Conservation (phyloP, 257 asterid species). For the Thymus quinquecostatus region DNA sequence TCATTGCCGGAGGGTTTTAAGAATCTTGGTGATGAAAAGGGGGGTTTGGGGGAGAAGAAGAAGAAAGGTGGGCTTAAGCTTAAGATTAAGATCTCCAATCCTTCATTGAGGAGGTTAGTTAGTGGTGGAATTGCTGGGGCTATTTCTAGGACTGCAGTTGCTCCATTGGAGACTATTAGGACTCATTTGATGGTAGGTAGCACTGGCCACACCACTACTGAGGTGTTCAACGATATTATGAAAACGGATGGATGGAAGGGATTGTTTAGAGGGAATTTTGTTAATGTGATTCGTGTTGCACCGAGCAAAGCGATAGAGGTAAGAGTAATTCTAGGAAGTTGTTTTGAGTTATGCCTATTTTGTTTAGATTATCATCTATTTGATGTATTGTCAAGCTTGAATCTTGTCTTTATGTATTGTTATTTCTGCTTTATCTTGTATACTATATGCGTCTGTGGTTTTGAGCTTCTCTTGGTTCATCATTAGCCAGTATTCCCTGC, state of each 20-base stretch:
- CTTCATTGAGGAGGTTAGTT: constrained; percentile 79
- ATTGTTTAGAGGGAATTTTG: constrained; percentile 88
- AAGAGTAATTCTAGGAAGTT: constrained; percentile 16
- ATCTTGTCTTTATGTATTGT: background rate
- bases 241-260: constrained; percentile 90
- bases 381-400: background rate
- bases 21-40: constrained; percentile 55
- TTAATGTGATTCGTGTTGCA: constrained; percentile 91
- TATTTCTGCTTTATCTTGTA: constrained; percentile 17
- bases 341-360: background rate
- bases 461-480: constrained; percentile 4
- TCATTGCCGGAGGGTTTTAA: constrained; percentile 66
- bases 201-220: constrained; percentile 73
- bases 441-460: constrained; percentile 7
- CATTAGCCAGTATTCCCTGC: background rate
- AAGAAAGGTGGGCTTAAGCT: constrained; percentile 54
- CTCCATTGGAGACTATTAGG: constrained; percentile 94
- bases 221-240: constrained; percentile 81
- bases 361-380: constrained; percentile 1
- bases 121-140: constrained; percentile 98
- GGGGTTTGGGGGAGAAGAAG: constrained; percentile 42
- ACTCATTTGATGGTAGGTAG: constrained; percentile 98
- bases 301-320: constrained; percentile 99
- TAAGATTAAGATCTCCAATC: constrained; percentile 79
- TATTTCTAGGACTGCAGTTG: constrained; percentile 90